These are phyloP conservation scores for Botryotinia globosa DNA, from an alignment of 2,329 filamentous ascomycete genomes.

Conservation along the genomic window DNA sequence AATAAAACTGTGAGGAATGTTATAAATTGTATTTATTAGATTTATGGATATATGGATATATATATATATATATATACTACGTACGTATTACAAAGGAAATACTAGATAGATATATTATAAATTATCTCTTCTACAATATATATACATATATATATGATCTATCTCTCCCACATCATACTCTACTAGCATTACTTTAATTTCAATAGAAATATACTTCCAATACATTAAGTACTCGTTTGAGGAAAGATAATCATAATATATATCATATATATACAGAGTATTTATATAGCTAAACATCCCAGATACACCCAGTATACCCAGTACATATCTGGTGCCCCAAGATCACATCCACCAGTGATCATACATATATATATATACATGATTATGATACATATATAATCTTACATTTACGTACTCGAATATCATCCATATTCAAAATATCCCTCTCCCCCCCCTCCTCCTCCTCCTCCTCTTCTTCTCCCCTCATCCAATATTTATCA, in stretches of 20 bases:
- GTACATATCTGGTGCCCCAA: neutral
- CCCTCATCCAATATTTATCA: neutral
- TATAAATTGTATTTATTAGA: too few relatives aligned
- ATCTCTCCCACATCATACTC: too few relatives aligned
- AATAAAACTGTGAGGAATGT: too few relatives aligned
- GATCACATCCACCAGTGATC: too few relatives aligned
- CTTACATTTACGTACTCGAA: neutral
- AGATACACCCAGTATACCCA: too few relatives aligned
- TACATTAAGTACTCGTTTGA: neutral
- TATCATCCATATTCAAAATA: neutral
- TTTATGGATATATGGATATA: too few relatives aligned
- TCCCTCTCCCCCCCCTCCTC: neutral
- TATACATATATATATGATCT: too few relatives aligned
- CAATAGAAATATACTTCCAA: neutral
- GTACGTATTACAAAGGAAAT: too few relatives aligned
- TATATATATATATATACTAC: too few relatives aligned
- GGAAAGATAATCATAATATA: neutral
- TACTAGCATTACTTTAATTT: neutral
- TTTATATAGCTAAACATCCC: neutral
- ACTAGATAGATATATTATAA: too few relatives aligned
- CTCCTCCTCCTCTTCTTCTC: too few relatives aligned
- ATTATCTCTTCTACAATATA: neutral
- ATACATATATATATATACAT: neutral
- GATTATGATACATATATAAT: neutral
- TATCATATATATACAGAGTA: too few relatives aligned